Evolutionary conservation across 768 basidiomycete species (phyloP), one percentile per base, ranked within the genome.

Genomic region (Sporobolomyces pararoseus): DNA sequence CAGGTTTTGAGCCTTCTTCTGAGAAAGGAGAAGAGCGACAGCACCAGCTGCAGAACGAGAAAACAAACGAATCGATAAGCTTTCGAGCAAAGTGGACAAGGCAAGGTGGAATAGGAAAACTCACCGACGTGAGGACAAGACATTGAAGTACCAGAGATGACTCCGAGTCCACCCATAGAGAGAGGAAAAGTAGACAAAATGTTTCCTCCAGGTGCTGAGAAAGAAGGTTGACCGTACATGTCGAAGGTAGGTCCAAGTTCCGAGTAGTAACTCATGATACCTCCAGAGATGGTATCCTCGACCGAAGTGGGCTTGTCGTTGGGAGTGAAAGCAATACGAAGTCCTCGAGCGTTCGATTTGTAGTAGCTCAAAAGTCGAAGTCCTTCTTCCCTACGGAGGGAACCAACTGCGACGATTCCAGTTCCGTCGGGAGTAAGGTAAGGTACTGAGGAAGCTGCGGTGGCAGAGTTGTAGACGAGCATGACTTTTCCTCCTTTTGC

Each of bases 221-320:
- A 34, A 25, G 73, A 64, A 2, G 74, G 73, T 64, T 58, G 50
- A 23, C 31, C 35, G 23, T 79, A 83, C 70, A 86, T 80, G 74
- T 87, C 86, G 75, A 86, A 84, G 6, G 84, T 82, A 2, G 86
- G 86, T 2, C 87, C 87, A 65, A 54, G 23, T 23, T 34, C 35
- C 2, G 35, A 27, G n/a, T 21, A 59, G 50, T 37, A 61, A 58
- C 64, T 50, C 1, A 51, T 34, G 23, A 65, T 25, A 0, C 69
- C 69, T 12, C 69, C 69, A 29, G 59, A 47, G 31, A 61, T 49
- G 27, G 59, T 61, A n/a, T 61, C 59, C 14, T 47, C 59, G 46
- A 61, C 59, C 2, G 44, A 32, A 4, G 59, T 61, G 4, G 59
- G 59, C 4, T 31, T 23, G 31, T 61, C 59, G 17, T 4, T 31